Conservation (phyloP, 106 monocot genomes). For the Chionographis japonica region DNA sequence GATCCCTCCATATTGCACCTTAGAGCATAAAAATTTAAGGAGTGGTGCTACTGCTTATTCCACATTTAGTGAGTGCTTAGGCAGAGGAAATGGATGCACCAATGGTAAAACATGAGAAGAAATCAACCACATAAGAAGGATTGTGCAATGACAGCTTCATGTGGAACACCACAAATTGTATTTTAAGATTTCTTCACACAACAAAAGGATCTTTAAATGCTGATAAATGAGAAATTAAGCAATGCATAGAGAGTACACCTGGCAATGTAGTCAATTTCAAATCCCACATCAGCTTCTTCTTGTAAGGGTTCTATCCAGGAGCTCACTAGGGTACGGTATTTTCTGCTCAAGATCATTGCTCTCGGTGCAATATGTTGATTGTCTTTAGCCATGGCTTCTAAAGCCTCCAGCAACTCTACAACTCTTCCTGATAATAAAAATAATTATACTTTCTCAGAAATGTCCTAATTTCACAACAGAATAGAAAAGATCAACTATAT, state of each 20-base stretch:
- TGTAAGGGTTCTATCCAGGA: conserved; percentile 99
- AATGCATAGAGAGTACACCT: conserved; percentile 31
- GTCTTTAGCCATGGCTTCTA: conserved; percentile 89
- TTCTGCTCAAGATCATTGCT: conserved; percentile 94
- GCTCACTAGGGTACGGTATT: conserved; percentile 93
- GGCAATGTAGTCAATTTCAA: conserved; percentile 94
- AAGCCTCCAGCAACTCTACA: conserved; percentile 91
- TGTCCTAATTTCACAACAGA: conserved; percentile 12
- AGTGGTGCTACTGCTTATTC: no score
- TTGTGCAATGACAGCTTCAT: no score
- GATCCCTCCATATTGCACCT: no score
- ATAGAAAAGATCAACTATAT: background rate
- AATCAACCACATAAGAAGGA: no score
- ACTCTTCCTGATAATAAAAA: conserved; percentile 74
- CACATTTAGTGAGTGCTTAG: no score
- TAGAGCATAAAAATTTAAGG: no score
- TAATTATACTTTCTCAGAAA: conserved; percentile 34
- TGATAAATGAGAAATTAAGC: no score
- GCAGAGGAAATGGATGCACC: no score
- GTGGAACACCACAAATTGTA: no score
- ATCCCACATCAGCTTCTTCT: conserved; percentile 96
- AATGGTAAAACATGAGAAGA: no score
- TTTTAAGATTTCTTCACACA: no score
- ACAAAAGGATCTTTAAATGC: no score
- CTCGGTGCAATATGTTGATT: conserved; percentile 73